Base-by-base conservation (phyloP, 225 moss, liverwort and hornwort genomes). In the Asterella californica region DNA sequence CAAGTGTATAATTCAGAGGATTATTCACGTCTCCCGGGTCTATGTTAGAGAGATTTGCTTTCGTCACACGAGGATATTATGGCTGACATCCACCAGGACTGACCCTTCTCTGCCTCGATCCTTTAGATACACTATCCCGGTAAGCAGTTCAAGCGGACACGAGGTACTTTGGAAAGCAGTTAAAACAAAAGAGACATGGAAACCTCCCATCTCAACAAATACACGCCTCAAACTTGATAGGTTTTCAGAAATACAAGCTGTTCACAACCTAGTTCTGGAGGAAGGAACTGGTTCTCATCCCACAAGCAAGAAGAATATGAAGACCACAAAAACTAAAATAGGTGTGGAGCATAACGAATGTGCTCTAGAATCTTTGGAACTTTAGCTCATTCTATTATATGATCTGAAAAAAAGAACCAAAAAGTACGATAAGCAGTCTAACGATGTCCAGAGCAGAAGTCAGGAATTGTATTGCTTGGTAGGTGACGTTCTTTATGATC, bases 91-190 rank as follows among this genome's bases (percentile, higher is more conserved):
- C 48, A 48, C 15, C n/a, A n/a, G n/a, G n/a, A 70, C 32, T 15
- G n/a, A 49, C n/a, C 49, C 21, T 24, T 49, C n/a, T 27, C 49
- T 14, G 49, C 32, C 11, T 46, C 24, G 21, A 25, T 72, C 27
- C 6, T 27, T 0, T 48, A 74, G 74, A 32, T 74, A 74, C 19
- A 32, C 74, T 9, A 54, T 74, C 33, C 74, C 74, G 29, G 74
- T 74, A 15, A 74, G 74, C 74, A 74, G 74, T 74, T 52, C 74
- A 27, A 74, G 74, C 32, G 74, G 74, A 33, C 52, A 74, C 27
- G 74, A 74, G 47, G 53, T 74, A 17, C 50, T 52, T 1, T 74
- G 74, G 74, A 74, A 74, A 32, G 32, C 53, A 2, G 74, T 54
- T 32, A 74, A 29, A 29, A 24, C 52, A 17, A 74, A 74, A 19